Evolutionary conservation across 768 basidiomycete genomes (phyloP), one percentile per base, ranked within the genome.

Genomic region (Rhodotorula kratochvilovae): DNA sequence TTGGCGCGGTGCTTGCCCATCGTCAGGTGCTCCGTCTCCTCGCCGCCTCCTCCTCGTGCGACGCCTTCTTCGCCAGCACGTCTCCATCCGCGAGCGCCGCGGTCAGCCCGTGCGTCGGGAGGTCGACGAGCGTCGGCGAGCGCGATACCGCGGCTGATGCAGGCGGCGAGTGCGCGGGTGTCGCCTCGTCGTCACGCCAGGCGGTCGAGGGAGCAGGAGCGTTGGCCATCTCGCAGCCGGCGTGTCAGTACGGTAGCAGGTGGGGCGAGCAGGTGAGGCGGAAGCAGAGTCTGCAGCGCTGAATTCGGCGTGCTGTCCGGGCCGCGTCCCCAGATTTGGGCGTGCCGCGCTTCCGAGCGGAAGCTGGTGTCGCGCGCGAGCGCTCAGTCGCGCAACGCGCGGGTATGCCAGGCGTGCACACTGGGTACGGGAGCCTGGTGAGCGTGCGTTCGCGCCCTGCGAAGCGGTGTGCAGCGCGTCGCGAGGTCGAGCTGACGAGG

Each of bases 51-150:
- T 3, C 19, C 29, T n/a, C 43, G 27, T 55, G 27, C 33, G 23
- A 3, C 15, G 7, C 45, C 42, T 33, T 15, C 42, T 48, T 56
- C 46, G 53, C 33, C 46, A 27, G 46, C 17, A 31, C 29, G 12
- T 19, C n/a, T n/a, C n/a, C 27, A 21, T 45, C 50, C 29, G 53
- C 57, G 4, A n/a, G 33, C 11, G 57, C 35, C 7, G 50, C 63
- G 10, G 59, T 39, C n/a, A 42, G 45, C 5, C 53, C 60, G 25
- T 36, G 59, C 8, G 68, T 31, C 17, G 21, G 57, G 1, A 70
- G 43, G 58, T 70, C 68, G 42, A 70, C 68, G 7, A 70, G 58
- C 1, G 68, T 70, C 23, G 68, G 68, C 0, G 68, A 61, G 42
- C 68, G 68, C 3, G 68, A 70, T 2, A 70, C 63, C 2, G 68